These are phyloP conservation scores for Annona cherimola DNA, from an alignment of 164 flowering plant genomes.

Conservation along the genomic window DNA sequence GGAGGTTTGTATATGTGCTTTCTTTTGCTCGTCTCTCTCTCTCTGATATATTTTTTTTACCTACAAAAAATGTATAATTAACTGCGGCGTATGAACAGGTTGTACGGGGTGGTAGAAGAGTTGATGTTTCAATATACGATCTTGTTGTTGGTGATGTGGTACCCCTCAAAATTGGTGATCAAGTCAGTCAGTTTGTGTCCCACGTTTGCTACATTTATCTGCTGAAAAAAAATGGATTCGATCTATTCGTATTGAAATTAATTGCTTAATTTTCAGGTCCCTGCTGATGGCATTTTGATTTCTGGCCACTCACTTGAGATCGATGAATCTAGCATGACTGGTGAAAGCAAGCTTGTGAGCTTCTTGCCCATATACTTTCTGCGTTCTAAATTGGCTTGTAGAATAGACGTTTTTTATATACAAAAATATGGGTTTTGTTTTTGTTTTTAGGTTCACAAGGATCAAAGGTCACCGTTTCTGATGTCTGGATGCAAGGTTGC, in stretches of 20 bases:
- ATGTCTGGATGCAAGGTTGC: slow-evolving; percentile 42
- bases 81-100: slow-evolving; percentile 34
- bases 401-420: background rate
- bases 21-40: background rate
- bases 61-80: background rate
- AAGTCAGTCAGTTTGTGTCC: slow-evolving; percentile 31
- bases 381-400: background rate
- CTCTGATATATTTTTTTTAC: background rate
- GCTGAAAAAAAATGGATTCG: background rate
- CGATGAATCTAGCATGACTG: slow-evolving; percentile 42
- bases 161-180: slow-evolving; percentile 90
- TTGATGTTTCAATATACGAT: slow-evolving; percentile 76
- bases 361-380: background rate
- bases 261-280: slow-evolving; percentile 21
- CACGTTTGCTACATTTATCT: background rate
- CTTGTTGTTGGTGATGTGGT: slow-evolving; percentile 91
- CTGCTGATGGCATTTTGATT: slow-evolving; percentile 39
- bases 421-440: background rate
- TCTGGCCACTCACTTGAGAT: slow-evolving; percentile 29
- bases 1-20: slow-evolving; percentile 44
- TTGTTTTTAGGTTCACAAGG: slow-evolving; percentile 2
- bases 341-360: slow-evolving; percentile 28
- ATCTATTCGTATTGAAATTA: background rate
- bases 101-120: slow-evolving; percentile 72
- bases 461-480: slow-evolving; percentile 28